Evolutionary conservation across 2,329 filamentous ascomycete species (phyloP).

Genomic region (Apiospora koreana): DNA sequence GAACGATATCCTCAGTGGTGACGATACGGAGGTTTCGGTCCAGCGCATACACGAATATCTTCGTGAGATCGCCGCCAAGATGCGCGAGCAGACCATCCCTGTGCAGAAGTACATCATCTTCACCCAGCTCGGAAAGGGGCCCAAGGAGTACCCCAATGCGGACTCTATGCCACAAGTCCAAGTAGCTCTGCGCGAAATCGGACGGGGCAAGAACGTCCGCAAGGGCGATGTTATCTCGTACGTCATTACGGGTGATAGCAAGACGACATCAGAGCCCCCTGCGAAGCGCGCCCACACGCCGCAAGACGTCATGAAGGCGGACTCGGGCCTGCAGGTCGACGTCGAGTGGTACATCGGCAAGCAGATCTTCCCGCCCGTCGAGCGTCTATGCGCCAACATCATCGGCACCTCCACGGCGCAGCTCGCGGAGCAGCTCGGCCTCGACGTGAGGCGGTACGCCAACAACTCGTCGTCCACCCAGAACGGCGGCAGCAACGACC

Average conservation of each 20-base stretch:
- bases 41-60: slow-evolving; percentile 93
- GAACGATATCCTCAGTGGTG: slow-evolving; percentile 92
- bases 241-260: slow-evolving; percentile 78
- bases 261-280: slow-evolving; percentile 62
- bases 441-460: slow-evolving; percentile 86
- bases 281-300: slow-evolving; percentile 89
- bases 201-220: slow-evolving; percentile 82
- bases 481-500: slow-evolving; percentile 51
- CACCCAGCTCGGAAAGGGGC: slow-evolving; percentile 93
- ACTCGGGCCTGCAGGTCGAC: slow-evolving; percentile 77
- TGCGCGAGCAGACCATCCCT: slow-evolving; percentile 78
- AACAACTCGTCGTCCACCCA: slow-evolving; percentile 52
- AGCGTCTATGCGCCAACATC: slow-evolving; percentile 96
- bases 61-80: slow-evolving; percentile 78
- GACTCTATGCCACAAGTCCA: slow-evolving; percentile 97
- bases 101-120: slow-evolving; percentile 94
- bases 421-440: slow-evolving; percentile 88
- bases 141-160: slow-evolving; percentile 90
- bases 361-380: slow-evolving; percentile 96
- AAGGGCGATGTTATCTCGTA: slow-evolving; percentile 97
- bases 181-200: slow-evolving; percentile 85
- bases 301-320: slow-evolving; percentile 79
- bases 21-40: slow-evolving; percentile 86
- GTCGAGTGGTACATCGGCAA: slow-evolving; percentile 99
- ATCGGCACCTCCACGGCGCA: slow-evolving; percentile 86